phyloP scores from a whole-genome alignment of 495 filamentous ascomycete genomes.

The Penicillium macrosclerotiorum region DNA sequence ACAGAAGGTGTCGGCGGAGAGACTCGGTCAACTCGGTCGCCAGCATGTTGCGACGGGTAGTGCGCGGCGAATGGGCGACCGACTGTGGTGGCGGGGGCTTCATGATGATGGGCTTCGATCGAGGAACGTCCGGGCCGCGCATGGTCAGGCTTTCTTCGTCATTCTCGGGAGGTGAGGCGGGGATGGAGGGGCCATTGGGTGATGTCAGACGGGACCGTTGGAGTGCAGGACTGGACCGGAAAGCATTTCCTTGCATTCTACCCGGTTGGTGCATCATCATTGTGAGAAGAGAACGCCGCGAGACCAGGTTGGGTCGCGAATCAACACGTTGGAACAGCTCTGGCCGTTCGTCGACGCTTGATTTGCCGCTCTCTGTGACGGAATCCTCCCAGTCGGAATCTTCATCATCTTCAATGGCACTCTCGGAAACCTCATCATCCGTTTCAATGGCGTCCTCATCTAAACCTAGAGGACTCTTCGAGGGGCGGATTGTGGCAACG shows the following conservation, averaged over 20 bases:
- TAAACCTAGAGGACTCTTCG: slow-evolving; percentile 55
- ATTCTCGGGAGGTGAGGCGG: slow-evolving; percentile 69
- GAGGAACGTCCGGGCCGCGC: slow-evolving; percentile 68
- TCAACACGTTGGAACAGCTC: slow-evolving; percentile 86
- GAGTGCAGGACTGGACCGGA: slow-evolving; percentile 80
- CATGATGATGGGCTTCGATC: slow-evolving; percentile 84
- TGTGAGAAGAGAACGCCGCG: slow-evolving; percentile 84
- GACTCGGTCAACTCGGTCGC: slow-evolving; percentile 87
- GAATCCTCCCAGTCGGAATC: slow-evolving; percentile 92
- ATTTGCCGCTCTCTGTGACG: slow-evolving; percentile 78
- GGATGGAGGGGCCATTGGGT: slow-evolving; percentile 70
- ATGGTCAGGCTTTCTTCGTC: slow-evolving; percentile 69
- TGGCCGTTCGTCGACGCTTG: slow-evolving; percentile 70
- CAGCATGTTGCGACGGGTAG: slow-evolving; percentile 95
- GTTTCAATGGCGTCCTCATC: slow-evolving; percentile 77
- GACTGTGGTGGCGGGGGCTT: slow-evolving; percentile 53
- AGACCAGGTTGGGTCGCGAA: slow-evolving; percentile 79
- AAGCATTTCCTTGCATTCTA: slow-evolving; percentile 46
- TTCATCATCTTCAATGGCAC: slow-evolving; percentile 85
- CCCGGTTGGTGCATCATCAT: slow-evolving; percentile 76
- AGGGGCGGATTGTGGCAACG: slow-evolving; percentile 61
- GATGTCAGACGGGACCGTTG: slow-evolving; percentile 71
- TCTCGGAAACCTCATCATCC: slow-evolving; percentile 71
- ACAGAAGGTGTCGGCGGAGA: slow-evolving; percentile 72
- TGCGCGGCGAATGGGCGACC: slow-evolving; percentile 78